Conservation (phyloP, 805 yeast genomes). For the Sugiyamaella qingdaonensis region DNA sequence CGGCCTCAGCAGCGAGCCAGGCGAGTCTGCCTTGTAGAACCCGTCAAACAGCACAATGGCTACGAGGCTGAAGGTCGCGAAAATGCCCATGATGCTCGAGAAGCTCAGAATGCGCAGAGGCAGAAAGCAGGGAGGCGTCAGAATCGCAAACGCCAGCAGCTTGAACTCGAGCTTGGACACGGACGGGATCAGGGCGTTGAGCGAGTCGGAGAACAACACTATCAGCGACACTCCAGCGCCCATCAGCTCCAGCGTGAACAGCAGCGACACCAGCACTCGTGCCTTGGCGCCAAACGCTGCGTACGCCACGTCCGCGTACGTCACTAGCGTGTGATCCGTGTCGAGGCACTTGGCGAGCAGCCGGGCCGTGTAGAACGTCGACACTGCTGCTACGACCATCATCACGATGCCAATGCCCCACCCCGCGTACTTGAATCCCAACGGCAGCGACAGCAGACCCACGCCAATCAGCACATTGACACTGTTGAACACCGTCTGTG, state of each 20-base stretch:
- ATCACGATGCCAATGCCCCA: constrained; percentile 57
- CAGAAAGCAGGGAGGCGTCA: constrained; percentile 78
- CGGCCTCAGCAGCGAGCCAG: constrained; percentile 68
- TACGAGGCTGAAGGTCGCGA: constrained; percentile 65
- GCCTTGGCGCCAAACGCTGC: constrained; percentile 81
- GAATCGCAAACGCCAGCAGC: constrained; percentile 46
- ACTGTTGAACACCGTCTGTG: constrained; percentile 64
- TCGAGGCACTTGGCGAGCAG: constrained; percentile 71
- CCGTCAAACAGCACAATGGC: constrained; percentile 60
- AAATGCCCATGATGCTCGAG: constrained; percentile 64
- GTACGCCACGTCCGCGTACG: constrained; percentile 85
- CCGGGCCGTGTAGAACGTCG: constrained; percentile 75
- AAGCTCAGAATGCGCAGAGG: constrained; percentile 72
- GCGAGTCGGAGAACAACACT: constrained; percentile 80
- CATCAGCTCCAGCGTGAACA: constrained; percentile 71
- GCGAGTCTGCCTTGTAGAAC: constrained; percentile 50
- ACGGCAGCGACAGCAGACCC: constrained; percentile 62
- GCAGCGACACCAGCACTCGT: constrained; percentile 62
- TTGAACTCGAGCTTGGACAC: constrained; percentile 57
- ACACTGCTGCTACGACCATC: constrained; percentile 54
- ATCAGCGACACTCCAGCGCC: constrained; percentile 81
- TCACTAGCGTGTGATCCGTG: constrained; percentile 72
- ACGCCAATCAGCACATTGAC: constrained; percentile 65
- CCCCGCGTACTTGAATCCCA: constrained; percentile 61
- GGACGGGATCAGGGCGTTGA: constrained; percentile 60